Conservation (phyloP, 345 rosid genomes). For the Pistacia vera region DNA sequence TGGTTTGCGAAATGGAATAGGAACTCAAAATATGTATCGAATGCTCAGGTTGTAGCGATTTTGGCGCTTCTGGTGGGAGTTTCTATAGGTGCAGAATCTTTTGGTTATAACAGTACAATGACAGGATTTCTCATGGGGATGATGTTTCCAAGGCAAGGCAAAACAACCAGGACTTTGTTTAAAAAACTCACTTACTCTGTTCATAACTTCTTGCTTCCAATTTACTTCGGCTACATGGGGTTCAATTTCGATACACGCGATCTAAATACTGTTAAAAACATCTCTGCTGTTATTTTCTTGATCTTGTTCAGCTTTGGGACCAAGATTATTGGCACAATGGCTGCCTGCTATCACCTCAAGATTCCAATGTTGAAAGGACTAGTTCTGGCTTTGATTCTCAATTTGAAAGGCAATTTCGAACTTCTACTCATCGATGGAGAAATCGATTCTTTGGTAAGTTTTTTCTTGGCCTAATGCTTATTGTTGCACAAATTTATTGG, state of each 20-base stretch:
- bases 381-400: slow-evolving; percentile 55
- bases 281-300: slow-evolving; percentile 30
- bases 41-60: slow-evolving; percentile 55
- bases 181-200: slow-evolving; percentile 63
- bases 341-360: slow-evolving; percentile 50
- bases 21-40: slow-evolving; percentile 57
- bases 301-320: slow-evolving; percentile 45
- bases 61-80: slow-evolving; percentile 39
- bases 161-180: slow-evolving; percentile 67
- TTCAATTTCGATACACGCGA: slow-evolving; percentile 51
- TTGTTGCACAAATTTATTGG: too few species aligned
- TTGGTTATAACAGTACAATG: slow-evolving; percentile 44
- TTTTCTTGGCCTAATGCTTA: neutral
- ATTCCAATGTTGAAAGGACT: slow-evolving; percentile 58
- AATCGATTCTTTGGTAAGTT: slow-evolving; percentile 27
- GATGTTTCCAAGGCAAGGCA: slow-evolving; percentile 82
- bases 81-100: slow-evolving; percentile 43
- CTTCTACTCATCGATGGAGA: slow-evolving; percentile 46
- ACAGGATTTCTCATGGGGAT: slow-evolving; percentile 62
- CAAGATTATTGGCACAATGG: slow-evolving; percentile 64
- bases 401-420: slow-evolving; percentile 72
- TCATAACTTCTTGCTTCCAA: slow-evolving; percentile 75
- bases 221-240: slow-evolving; percentile 80
- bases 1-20: slow-evolving; percentile 66
- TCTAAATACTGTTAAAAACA: slow-evolving; percentile 10